Conservation (phyloP, 352 stramenopile genomes). For the Phytopythium vexans region DNA sequence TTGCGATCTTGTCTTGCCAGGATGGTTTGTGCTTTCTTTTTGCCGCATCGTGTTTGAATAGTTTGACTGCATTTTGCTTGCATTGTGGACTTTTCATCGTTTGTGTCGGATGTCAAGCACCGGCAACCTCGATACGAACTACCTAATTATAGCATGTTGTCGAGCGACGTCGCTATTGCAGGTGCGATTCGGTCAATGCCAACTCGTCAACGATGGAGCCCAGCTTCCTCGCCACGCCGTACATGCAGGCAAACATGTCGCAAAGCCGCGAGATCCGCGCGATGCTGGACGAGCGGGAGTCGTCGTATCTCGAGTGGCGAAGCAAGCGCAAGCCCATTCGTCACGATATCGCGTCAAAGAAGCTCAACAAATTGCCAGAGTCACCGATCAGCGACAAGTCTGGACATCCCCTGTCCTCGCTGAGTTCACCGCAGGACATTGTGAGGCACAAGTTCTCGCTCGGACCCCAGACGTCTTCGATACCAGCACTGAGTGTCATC, state of each 20-base stretch:
- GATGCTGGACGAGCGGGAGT: slow-evolving; percentile 52
- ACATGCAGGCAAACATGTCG: slow-evolving; percentile 28
- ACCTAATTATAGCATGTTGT: neutral
- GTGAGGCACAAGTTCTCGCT: neutral
- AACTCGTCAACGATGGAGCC: slow-evolving; percentile 32
- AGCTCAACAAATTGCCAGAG: slow-evolving; percentile 44
- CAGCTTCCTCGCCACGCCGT: slow-evolving; percentile 52
- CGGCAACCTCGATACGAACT: too few relatives aligned
- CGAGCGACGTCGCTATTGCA: neutral
- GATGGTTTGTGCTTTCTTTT: too few relatives aligned
- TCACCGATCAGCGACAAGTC: neutral
- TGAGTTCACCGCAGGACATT: neutral
- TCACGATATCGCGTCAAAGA: slow-evolving; percentile 39
- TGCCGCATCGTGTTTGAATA: too few relatives aligned
- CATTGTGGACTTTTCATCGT: too few relatives aligned
- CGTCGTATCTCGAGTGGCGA: slow-evolving; percentile 37
- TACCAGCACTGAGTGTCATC: too few relatives aligned
- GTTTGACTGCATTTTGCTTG: too few relatives aligned
- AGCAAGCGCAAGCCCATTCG: slow-evolving; percentile 33
- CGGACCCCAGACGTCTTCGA: neutral
- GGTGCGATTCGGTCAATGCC: neutral
- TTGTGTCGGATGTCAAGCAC: too few relatives aligned
- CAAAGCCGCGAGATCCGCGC: slow-evolving; percentile 42
- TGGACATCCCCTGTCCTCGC: neutral
- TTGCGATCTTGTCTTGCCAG: too few relatives aligned